phyloP scores from a whole-genome alignment of 2,329 filamentous ascomycete species.

The Exophiala lecanii-corni region DNA sequence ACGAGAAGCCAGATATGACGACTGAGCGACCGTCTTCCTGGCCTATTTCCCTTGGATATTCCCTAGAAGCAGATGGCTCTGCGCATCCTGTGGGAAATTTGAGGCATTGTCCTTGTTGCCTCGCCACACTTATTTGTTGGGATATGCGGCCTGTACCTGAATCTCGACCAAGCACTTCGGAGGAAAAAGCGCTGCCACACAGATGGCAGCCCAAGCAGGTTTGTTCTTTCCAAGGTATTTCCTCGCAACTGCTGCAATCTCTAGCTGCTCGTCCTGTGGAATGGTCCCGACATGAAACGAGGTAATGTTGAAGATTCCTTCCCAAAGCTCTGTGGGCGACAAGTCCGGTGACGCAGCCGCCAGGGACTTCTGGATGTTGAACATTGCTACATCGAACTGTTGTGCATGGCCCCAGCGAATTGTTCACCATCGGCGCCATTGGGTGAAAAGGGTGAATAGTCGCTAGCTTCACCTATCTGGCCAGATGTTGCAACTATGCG shows the following conservation, averaged over 20 bases:
- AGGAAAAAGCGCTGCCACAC: conserved; percentile 11
- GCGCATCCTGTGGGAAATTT: no score
- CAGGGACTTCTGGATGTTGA: conserved; percentile 11
- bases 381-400: conserved; percentile 11
- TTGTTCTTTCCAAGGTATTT: conserved; percentile 13
- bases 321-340: conserved; percentile 8
- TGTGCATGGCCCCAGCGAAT: conserved; percentile 8
- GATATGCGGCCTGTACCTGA: conserved; percentile 12
- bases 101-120: no score
- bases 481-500: conserved; percentile 9
- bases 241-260: conserved; percentile 9
- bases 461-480: conserved; percentile 9
- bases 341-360: conserved; percentile 10
- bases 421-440: conserved; percentile 8
- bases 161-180: conserved; percentile 13
- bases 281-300: conserved; percentile 12
- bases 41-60: no score
- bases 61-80: no score
- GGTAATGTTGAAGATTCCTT: conserved; percentile 11
- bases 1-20: no score
- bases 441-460: conserved; percentile 11
- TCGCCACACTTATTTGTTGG: background rate
- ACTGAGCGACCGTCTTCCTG: no score
- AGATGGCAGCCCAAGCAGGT: conserved; percentile 13
- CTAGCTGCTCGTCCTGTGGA: conserved; percentile 9